phyloP scores from a whole-genome alignment of 2,329 filamentous ascomycete species.

The Elsinoe australis region DNA sequence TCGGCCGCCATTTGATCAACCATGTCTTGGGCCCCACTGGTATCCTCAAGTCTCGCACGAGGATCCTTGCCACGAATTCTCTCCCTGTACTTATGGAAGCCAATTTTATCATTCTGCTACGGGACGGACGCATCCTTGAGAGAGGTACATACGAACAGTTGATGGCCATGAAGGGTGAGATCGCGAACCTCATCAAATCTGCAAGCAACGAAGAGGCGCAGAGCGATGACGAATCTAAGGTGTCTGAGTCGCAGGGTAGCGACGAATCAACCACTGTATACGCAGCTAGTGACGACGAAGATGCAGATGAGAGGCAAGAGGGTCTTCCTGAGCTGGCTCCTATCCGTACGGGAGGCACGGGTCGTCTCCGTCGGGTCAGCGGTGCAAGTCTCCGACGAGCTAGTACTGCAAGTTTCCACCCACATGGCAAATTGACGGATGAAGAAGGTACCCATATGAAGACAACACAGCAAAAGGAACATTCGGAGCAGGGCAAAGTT shows the following conservation, averaged over 20 bases:
- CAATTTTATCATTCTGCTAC: conserved; percentile 77
- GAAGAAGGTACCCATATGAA: conserved; percentile 66
- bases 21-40: conserved; percentile 83
- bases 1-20: conserved; percentile 89
- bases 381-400: conserved; percentile 77
- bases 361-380: conserved; percentile 57
- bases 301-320: conserved; percentile 59
- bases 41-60: conserved; percentile 74
- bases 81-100: conserved; percentile 85
- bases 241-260: conserved; percentile 41
- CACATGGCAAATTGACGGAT: conserved; percentile 73
- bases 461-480: conserved; percentile 80
- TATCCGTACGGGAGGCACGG: conserved; percentile 50
- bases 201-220: conserved; percentile 50
- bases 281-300: conserved; percentile 45
- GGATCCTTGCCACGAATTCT: conserved; percentile 89
- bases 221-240: conserved; percentile 37
- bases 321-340: conserved; percentile 66
- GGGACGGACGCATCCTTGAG: conserved; percentile 76
- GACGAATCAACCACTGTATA: conserved; percentile 60
- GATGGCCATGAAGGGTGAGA: conserved; percentile 86
- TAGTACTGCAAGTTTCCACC: conserved; percentile 81
- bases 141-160: conserved; percentile 85
- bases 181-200: conserved; percentile 74
- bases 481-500: conserved; percentile 88